These are phyloP conservation scores for Curvularia eragrostidis DNA, from an alignment of 2,329 filamentous ascomycete species.

Conservation along the genomic window DNA sequence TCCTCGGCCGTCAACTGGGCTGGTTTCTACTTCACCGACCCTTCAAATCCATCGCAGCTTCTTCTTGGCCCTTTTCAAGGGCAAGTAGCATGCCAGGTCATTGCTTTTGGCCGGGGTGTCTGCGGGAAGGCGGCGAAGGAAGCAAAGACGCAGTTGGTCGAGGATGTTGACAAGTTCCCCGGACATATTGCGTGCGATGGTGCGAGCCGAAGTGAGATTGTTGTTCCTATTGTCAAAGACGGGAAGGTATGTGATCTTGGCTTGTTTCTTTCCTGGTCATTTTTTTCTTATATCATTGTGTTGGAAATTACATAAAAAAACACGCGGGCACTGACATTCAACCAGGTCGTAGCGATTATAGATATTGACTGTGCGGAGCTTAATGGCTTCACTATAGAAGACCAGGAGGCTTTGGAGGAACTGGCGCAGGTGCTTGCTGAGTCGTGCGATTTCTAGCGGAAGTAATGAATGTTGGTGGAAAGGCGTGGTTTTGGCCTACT, in stretches of 20 bases:
- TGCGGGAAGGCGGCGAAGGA: constrained; percentile 73
- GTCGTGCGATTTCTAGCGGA: constrained; percentile 43
- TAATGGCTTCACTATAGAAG: constrained; percentile 72
- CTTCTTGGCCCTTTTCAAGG: constrained; percentile 83
- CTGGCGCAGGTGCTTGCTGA: constrained; percentile 53
- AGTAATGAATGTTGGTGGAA: background rate
- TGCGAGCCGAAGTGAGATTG: constrained; percentile 78
- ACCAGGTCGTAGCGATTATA: constrained; percentile 72
- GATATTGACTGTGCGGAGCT: constrained; percentile 77
- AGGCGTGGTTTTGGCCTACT: background rate
- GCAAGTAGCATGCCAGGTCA: constrained; percentile 76
- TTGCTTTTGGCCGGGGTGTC: constrained; percentile 74
- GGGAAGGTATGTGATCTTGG: constrained; percentile 52
- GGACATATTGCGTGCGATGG: constrained; percentile 85
- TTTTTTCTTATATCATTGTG: background rate
- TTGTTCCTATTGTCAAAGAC: constrained; percentile 71
- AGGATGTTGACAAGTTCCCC: constrained; percentile 75
- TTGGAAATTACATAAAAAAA: background rate
- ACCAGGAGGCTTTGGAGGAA: constrained; percentile 69
- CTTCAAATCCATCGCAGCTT: constrained; percentile 59
- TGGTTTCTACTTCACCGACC: constrained; percentile 60
- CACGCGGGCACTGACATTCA: constrained; percentile 18
- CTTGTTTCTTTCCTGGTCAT: constrained; percentile 20
- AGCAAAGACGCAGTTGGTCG: constrained; percentile 66
- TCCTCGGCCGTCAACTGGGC: constrained; percentile 78